Evolutionary conservation across 495 filamentous ascomycete genomes (phyloP).

Genomic region (Cryomyces minteri): DNA sequence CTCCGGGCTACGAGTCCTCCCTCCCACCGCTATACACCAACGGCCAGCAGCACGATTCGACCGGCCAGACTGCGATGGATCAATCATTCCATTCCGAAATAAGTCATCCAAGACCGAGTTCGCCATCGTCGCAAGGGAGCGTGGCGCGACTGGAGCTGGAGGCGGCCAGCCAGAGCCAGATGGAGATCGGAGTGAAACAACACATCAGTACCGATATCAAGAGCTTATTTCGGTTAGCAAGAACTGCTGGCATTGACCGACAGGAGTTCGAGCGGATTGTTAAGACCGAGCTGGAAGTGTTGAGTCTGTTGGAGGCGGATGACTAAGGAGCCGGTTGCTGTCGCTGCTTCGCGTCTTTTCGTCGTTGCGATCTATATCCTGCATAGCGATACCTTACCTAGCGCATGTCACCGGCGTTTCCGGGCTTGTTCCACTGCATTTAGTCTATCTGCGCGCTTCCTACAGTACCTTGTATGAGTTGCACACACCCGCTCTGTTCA

Average conservation of each 20-base stretch:
- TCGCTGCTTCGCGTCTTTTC: too few relatives aligned
- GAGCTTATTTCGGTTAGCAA: slow-evolving; percentile 68
- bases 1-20: slow-evolving; percentile 5
- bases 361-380: too few relatives aligned
- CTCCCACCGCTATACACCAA: neutral
- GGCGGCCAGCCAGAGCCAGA: slow-evolving; percentile 30
- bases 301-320: slow-evolving; percentile 59
- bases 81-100: neutral
- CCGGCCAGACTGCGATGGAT: neutral
- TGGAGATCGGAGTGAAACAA: slow-evolving; percentile 68
- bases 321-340: slow-evolving; percentile 5
- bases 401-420: too few relatives aligned
- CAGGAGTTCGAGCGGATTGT: slow-evolving; percentile 72
- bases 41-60: neutral
- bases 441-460: too few relatives aligned
- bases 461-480: too few relatives aligned
- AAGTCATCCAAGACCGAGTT: too few relatives aligned
- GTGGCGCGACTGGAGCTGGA: neutral
- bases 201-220: slow-evolving; percentile 80
- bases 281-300: slow-evolving; percentile 56
- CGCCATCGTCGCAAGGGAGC: neutral
- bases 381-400: too few relatives aligned
- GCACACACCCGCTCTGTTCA: too few relatives aligned
- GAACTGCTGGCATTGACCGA: slow-evolving; percentile 60
- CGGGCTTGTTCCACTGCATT: too few relatives aligned